Conservation (phyloP, 108 stramenopile genomes). For the Fragilariopsis cylindrus region DNA sequence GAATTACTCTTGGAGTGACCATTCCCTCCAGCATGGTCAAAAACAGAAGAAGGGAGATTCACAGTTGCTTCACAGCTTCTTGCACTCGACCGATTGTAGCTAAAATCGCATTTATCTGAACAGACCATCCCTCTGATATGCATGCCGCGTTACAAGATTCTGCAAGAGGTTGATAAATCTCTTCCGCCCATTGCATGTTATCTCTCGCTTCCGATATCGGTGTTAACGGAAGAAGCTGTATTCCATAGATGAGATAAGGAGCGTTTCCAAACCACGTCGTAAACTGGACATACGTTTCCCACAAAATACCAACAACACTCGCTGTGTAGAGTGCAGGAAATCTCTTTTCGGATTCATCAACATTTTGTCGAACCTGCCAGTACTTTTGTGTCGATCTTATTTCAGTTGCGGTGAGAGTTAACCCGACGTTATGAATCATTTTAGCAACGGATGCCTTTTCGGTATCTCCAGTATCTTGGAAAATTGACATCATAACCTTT, state of each 20-base stretch:
- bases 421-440: constrained; percentile 61
- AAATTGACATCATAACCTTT: constrained; percentile 51
- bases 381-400: constrained; percentile 78
- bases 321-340: constrained; percentile 50
- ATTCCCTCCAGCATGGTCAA: constrained; percentile 60
- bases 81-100: constrained; percentile 73
- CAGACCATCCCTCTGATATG: constrained; percentile 56
- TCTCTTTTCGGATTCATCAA: constrained; percentile 35
- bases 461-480: constrained; percentile 33
- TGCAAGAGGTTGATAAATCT: constrained; percentile 69
- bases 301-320: constrained; percentile 76
- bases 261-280: constrained; percentile 73
- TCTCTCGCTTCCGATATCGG: constrained; percentile 78
- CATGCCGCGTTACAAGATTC: constrained; percentile 63
- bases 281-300: constrained; percentile 59
- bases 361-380: constrained; percentile 74
- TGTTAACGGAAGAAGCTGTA: constrained; percentile 85
- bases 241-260: constrained; percentile 66
- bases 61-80: constrained; percentile 47
- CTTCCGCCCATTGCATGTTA: constrained; percentile 62
- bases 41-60: constrained; percentile 46
- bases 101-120: constrained; percentile 55
- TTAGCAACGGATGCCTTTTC: constrained; percentile 44
- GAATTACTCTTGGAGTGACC: constrained; percentile 72
- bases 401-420: constrained; percentile 78